Percentiles rank a stretch among this genome's conserved stretches.
phyloP scores from a whole-genome alignment of 2,329 filamentous ascomycete species.

The Penicillium sp. region DNA sequence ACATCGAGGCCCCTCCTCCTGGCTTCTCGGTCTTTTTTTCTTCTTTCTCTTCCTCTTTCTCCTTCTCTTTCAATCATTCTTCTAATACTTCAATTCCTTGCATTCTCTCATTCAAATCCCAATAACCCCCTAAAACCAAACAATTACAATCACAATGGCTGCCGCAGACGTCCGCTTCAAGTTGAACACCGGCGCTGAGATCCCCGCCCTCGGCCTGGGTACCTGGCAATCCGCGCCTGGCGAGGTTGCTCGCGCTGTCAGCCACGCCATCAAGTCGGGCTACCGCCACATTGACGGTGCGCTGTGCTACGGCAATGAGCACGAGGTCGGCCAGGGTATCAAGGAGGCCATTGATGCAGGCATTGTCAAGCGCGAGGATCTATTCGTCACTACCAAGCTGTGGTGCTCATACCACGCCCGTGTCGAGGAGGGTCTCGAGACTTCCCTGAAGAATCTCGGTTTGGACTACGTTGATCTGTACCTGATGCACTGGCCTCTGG shows the following conservation, averaged over 20 bases:
- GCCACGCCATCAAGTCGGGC: constrained; percentile 58
- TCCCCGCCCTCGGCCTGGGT: constrained; percentile 69
- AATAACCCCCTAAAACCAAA: neutral
- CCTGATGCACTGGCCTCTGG: constrained; percentile 82
- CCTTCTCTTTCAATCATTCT: neutral
- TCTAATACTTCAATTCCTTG: constrained; percentile 5
- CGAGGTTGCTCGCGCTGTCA: constrained; percentile 64
- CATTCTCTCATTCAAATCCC: constrained; percentile 1
- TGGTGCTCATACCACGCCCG: constrained; percentile 80
- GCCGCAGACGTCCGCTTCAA: constrained; percentile 60
- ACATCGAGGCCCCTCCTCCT: constrained; percentile 6
- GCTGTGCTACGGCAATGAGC: constrained; percentile 64
- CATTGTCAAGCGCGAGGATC: constrained; percentile 73
- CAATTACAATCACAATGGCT: constrained; percentile 54
- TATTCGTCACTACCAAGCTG: constrained; percentile 85
- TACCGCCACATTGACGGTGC: constrained; percentile 52
- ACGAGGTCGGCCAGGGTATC: constrained; percentile 79
- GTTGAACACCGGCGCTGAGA: constrained; percentile 68
- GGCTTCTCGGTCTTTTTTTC: neutral
- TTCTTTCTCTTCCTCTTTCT: neutral
- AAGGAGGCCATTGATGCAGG: constrained; percentile 73
- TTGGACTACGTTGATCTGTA: constrained; percentile 83
- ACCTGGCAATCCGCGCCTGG: constrained; percentile 69
- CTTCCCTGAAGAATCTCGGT: constrained; percentile 74
- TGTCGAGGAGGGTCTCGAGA: constrained; percentile 71